Base-by-base conservation (phyloP, 352 stramenopile genomes). In the Phytopythium vexans region DNA sequence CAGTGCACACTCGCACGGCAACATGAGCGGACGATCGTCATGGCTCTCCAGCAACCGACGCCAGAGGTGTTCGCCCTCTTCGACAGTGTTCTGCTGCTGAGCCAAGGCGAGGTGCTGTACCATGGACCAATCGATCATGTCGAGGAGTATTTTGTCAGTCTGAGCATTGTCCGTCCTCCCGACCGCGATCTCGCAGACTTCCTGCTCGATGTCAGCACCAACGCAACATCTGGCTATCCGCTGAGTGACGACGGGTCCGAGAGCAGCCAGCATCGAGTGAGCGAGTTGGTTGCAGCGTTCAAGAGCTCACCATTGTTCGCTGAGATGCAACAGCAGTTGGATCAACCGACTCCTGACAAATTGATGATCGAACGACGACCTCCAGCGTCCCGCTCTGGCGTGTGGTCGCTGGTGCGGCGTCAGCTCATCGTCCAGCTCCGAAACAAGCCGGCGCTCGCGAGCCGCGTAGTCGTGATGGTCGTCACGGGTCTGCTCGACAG, bases 21-120 rank as follows among this genome's bases (percentile, higher is more conserved):
- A 6, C 44, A 86, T 4, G 46, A 66, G 38, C 60, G 68, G 38
- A 85, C 74, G 4, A 49, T 69, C 12, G 72, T 89, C 8, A 72
- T 96, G 5, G 77, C 82, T 5, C 59, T 96, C 14, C 58, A 96
- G 11, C 71, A 97, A 61, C 91, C 92, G 27, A 72, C 89, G 4
- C 92, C 92, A 0, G 89, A 98, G 63, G 90, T 94, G 9, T 90
- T 95, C 34, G 78, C 76, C 7, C 60, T 97, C 6, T 98, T 98
- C 64, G 93, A 98, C 64, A 84, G 97, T 53, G 21, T 27, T 27
- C 21, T 27, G 21, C 21, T 27, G 21, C 21, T 27, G 21, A 27
- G 21, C 21, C 21, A 47, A 88, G 10, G 65, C 15, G 50, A 74
- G 15, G 66, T 97, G 15, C 79, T 97, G 40, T 97, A 89, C 56